Evolutionary conservation across 495 filamentous ascomycete genomes (phyloP).

Genomic region (Daldinia vernicosa): DNA sequence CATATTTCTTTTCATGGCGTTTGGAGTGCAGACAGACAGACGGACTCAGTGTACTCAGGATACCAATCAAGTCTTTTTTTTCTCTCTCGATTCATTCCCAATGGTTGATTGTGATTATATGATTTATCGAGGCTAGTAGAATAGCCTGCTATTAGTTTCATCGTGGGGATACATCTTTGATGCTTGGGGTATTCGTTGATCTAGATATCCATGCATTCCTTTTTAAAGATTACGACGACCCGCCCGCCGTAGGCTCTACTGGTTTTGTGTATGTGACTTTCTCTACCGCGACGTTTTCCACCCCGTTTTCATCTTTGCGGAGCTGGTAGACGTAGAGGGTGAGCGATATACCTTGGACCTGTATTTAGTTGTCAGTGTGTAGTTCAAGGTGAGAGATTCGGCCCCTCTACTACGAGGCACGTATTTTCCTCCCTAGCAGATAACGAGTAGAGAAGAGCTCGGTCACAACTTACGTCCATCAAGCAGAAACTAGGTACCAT

Average conservation of each 20-base stretch:
- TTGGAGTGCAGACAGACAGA: constrained; percentile 19
- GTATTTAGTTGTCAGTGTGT: constrained; percentile 27
- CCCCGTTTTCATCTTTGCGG: constrained; percentile 85
- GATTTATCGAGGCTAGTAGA: constrained; percentile 4
- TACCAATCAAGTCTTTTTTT: constrained; percentile 31
- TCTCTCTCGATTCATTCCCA: background rate
- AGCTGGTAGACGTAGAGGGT: constrained; percentile 98
- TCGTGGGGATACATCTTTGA: constrained; percentile 30
- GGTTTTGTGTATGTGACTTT: constrained; percentile 98
- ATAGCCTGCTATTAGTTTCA: constrained; percentile 9
- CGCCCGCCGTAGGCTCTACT: constrained; percentile 59
- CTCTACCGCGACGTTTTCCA: constrained; percentile 93
- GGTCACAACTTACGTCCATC: constrained; percentile 85
- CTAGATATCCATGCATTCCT: constrained; percentile 22
- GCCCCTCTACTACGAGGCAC: too few species aligned
- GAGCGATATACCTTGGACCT: constrained; percentile 98
- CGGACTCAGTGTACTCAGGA: constrained; percentile 21
- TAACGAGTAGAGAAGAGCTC: background rate
- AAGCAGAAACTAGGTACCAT: constrained; percentile 94
- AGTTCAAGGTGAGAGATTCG: background rate
- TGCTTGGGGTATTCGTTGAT: constrained; percentile 34
- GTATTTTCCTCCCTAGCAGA: background rate
- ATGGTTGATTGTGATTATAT: background rate
- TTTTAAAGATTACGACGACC: constrained; percentile 46
- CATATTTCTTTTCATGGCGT: constrained; percentile 24